Percentiles rank a stretch among this genome's conserved stretches.
Evolutionary conservation across 1,284 basidiomycete species (phyloP).

Genomic region (Austroboletus niveus): DNA sequence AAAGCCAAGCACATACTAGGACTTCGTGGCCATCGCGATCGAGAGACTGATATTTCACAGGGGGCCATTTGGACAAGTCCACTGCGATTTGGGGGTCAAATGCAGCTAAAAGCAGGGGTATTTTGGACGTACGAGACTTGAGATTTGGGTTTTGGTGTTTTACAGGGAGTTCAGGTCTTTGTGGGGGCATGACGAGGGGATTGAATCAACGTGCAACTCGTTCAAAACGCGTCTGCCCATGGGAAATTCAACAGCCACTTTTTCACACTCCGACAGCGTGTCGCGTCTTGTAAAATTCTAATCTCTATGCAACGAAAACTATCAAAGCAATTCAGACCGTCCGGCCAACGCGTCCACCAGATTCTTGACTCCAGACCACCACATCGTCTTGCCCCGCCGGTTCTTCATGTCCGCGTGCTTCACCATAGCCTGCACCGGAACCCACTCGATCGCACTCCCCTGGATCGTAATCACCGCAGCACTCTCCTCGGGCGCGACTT

Average conservation of each 20-base stretch:
- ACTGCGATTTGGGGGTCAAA: slow-evolving; percentile 9
- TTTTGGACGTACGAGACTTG: slow-evolving; percentile 34
- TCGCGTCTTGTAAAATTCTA: neutral
- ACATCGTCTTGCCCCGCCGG: slow-evolving; percentile 75
- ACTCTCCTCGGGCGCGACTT: slow-evolving; percentile 58
- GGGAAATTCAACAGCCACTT: slow-evolving; percentile 33
- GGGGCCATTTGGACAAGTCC: slow-evolving; percentile 41
- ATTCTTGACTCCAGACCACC: slow-evolving; percentile 78
- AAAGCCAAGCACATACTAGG: slow-evolving; percentile 50
- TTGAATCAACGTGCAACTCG: slow-evolving; percentile 20
- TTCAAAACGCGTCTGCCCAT: slow-evolving; percentile 34
- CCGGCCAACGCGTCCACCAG: slow-evolving; percentile 74
- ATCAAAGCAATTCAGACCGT: slow-evolving; percentile 47
- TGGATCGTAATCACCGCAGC: slow-evolving; percentile 93
- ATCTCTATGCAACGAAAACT: neutral
- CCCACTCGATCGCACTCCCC: slow-evolving; percentile 76
- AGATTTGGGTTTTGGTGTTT: slow-evolving; percentile 41
- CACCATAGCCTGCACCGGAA: slow-evolving; percentile 82
- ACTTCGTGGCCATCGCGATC: slow-evolving; percentile 82
- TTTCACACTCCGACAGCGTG: slow-evolving; percentile 31
- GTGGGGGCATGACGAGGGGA: slow-evolving; percentile 17
- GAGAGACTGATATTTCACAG: slow-evolving; percentile 83
- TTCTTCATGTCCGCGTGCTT: slow-evolving; percentile 88
- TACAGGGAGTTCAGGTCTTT: slow-evolving; percentile 38
- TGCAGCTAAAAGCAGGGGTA: neutral